phyloP scores from a whole-genome alignment of 805 yeast species.

The Yarrowia alimentaria region DNA sequence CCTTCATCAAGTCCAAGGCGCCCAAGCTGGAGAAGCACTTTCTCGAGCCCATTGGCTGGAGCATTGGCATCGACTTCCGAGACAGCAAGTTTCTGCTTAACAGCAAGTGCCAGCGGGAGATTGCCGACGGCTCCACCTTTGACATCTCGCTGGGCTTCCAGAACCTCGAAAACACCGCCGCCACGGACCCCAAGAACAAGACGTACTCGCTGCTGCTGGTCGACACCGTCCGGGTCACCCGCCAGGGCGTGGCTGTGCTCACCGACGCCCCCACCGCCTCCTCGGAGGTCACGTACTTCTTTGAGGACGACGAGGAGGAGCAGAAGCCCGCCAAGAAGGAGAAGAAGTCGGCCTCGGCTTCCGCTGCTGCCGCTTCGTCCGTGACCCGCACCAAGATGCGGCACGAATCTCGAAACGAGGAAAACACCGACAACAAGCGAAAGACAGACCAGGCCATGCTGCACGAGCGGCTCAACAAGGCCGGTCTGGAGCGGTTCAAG shows the following conservation, averaged over 20 bases:
- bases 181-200: conserved; percentile 52
- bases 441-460: conserved; percentile 78
- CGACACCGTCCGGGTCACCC: conserved; percentile 75
- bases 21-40: conserved; percentile 66
- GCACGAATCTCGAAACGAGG: conserved; percentile 45
- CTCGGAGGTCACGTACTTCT: conserved; percentile 77
- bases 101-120: conserved; percentile 63
- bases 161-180: conserved; percentile 52
- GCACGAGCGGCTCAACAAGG: conserved; percentile 81
- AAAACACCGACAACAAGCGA: conserved; percentile 76
- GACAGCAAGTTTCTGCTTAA: conserved; percentile 74
- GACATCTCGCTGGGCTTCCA: conserved; percentile 76
- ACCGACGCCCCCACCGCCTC: conserved; percentile 66
- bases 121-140: conserved; percentile 71
- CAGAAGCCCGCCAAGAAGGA: conserved; percentile 26
- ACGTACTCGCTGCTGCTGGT: conserved; percentile 70
- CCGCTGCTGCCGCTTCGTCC: conserved; percentile 53
- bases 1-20: conserved; percentile 56
- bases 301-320: conserved; percentile 62
- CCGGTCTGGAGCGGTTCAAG: conserved; percentile 79
- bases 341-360: conserved; percentile 36
- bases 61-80: conserved; percentile 85
- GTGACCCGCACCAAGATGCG: conserved; percentile 76
- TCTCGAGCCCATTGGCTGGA: conserved; percentile 80
- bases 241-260: conserved; percentile 58